Conservation (phyloP, 2,329 filamentous ascomycete species). For the Phaeophleospora eucalypticola region DNA sequence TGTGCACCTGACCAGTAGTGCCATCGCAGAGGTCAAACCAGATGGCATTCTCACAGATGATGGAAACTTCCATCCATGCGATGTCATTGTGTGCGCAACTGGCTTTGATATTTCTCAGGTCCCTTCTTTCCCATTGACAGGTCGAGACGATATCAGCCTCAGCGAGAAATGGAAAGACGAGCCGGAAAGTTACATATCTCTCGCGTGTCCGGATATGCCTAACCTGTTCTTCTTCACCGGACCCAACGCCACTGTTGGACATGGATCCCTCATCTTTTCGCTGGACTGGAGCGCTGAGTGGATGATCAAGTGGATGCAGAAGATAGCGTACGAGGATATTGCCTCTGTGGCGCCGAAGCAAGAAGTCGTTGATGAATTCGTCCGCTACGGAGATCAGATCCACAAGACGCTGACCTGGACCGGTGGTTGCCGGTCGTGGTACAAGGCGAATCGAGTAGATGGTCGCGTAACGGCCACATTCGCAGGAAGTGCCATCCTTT, state of each 20-base stretch:
- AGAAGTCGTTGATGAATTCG: slow-evolving; percentile 22
- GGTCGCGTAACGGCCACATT: slow-evolving; percentile 21
- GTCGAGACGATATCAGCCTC: slow-evolving; percentile 33
- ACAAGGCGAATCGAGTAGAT: slow-evolving; percentile 23
- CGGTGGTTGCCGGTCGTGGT: slow-evolving; percentile 18
- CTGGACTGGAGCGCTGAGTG: slow-evolving; percentile 39
- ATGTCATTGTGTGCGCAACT: slow-evolving; percentile 47
- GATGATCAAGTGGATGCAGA: slow-evolving; percentile 40
- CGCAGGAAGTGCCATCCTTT: slow-evolving; percentile 25
- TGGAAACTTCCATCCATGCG: slow-evolving; percentile 35
- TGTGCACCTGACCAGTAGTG: slow-evolving; percentile 40
- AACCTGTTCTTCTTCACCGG: slow-evolving; percentile 29
- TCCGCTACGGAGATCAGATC: slow-evolving; percentile 38
- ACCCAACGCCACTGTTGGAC: slow-evolving; percentile 21
- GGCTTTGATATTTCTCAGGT: slow-evolving; percentile 39
- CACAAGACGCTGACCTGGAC: slow-evolving; percentile 35
- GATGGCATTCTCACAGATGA: slow-evolving; percentile 38
- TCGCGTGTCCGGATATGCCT: slow-evolving; percentile 29
- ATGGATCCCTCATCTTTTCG: slow-evolving; percentile 22
- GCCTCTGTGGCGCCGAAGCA: slow-evolving; percentile 21
- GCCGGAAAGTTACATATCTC: slow-evolving; percentile 27
- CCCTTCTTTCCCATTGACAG: slow-evolving; percentile 35
- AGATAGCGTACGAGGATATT: slow-evolving; percentile 23
- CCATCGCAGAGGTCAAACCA: slow-evolving; percentile 37
- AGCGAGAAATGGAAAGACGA: slow-evolving; percentile 26